Conservation (phyloP, 495 filamentous ascomycete species). For the Platismatia glauca region DNA sequence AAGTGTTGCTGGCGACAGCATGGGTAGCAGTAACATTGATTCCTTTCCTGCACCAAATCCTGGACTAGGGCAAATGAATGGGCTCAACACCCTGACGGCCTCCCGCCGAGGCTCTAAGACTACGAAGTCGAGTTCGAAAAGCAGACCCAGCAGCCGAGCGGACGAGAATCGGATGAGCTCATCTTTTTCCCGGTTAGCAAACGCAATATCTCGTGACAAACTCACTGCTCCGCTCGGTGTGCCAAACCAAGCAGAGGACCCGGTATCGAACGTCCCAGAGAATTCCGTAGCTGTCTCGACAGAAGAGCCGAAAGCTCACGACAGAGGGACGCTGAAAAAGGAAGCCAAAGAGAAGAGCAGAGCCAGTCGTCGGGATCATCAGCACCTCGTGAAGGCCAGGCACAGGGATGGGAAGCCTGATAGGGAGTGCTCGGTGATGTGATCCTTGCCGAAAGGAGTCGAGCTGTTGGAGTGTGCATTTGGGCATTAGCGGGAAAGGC, state of each 20-base stretch:
- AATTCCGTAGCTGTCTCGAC: slow-evolving; percentile 19
- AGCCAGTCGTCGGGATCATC: slow-evolving; percentile 32
- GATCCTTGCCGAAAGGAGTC: neutral
- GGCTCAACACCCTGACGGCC: slow-evolving; percentile 39
- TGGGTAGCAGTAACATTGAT: slow-evolving; percentile 4
- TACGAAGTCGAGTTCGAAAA: slow-evolving; percentile 46
- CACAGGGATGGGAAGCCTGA: slow-evolving; percentile 49
- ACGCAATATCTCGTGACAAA: slow-evolving; percentile 42
- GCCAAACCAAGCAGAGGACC: slow-evolving; percentile 18
- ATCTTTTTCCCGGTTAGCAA: slow-evolving; percentile 57
- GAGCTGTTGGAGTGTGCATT: neutral
- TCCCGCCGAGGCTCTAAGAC: slow-evolving; percentile 54
- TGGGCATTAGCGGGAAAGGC: neutral
- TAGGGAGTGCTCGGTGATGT: slow-evolving; percentile 61
- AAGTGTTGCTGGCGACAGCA: slow-evolving; percentile 10
- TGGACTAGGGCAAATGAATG: slow-evolving; percentile 27
- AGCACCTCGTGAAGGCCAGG: slow-evolving; percentile 33
- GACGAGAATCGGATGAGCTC: slow-evolving; percentile 58
- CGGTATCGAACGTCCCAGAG: slow-evolving; percentile 25
- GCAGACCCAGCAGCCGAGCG: slow-evolving; percentile 56
- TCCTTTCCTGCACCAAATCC: neutral
- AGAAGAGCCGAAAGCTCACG: slow-evolving; percentile 29
- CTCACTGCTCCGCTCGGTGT: slow-evolving; percentile 6
- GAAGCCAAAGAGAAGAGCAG: slow-evolving; percentile 29
- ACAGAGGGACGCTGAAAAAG: slow-evolving; percentile 40